Conservation (phyloP, 2,329 filamentous ascomycete genomes). For the Macrophomina tecta region DNA sequence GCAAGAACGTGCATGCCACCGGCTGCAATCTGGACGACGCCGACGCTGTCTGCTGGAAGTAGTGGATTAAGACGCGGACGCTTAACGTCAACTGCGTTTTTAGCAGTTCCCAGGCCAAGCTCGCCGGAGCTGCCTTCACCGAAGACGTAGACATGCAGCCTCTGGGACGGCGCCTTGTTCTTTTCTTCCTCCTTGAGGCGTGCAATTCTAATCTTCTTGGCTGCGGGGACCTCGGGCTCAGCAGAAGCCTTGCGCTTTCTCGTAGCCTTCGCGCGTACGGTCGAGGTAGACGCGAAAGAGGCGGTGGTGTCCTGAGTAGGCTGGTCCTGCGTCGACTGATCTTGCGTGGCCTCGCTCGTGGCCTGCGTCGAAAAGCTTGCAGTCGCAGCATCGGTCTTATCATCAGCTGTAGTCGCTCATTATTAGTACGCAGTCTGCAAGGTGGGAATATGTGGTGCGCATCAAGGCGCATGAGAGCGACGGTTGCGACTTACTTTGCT, state of each 20-base stretch:
- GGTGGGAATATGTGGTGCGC: not conserved
- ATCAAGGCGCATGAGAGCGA: not conserved
- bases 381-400: slow-evolving; percentile 22
- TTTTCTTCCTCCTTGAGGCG: slow-evolving; percentile 50
- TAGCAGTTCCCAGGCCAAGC: slow-evolving; percentile 74
- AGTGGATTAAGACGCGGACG: slow-evolving; percentile 72
- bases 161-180: slow-evolving; percentile 67
- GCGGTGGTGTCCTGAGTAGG: slow-evolving; percentile 30
- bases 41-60: slow-evolving; percentile 62
- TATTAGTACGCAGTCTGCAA: slow-evolving; percentile 18
- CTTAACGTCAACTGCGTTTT: slow-evolving; percentile 73
- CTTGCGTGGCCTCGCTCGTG: slow-evolving; percentile 35
- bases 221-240: slow-evolving; percentile 9
- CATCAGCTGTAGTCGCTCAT: slow-evolving; percentile 1
- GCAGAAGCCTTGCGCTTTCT: slow-evolving; percentile 35
- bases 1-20: slow-evolving; percentile 84
- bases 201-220: slow-evolving; percentile 38
- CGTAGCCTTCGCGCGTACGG: slow-evolving; percentile 31
- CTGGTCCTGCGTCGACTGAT: slow-evolving; percentile 32
- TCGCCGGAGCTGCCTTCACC: slow-evolving; percentile 82
- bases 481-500: slow-evolving; percentile 1
- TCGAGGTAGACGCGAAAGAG: not conserved
- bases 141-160: slow-evolving; percentile 78
- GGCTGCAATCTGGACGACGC: slow-evolving; percentile 76
- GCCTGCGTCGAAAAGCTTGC: slow-evolving; percentile 16